A percentile compares a stretch with the other conserved stretches of the same genome.
These are phyloP conservation scores for Polysphondylium violaceum DNA, from an alignment of 78 protist genomes.

Conservation along the genomic window DNA sequence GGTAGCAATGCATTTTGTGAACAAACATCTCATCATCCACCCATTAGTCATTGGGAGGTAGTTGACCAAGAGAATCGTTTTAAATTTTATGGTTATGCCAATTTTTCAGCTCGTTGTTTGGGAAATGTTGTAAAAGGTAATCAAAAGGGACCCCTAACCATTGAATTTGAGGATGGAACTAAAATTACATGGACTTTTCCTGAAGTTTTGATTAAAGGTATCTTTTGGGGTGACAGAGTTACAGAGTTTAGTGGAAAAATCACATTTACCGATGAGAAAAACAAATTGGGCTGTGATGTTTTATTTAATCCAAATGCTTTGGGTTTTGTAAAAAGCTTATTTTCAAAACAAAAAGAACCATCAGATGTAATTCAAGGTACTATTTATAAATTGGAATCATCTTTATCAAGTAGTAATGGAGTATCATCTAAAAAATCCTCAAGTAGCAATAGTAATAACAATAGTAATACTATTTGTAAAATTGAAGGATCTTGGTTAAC, in stretches of 20 bases:
- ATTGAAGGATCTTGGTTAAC: slow-evolving; percentile 83
- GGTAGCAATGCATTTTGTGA: slow-evolving; percentile 80
- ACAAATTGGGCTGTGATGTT: slow-evolving; percentile 35
- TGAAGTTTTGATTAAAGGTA: slow-evolving; percentile 61
- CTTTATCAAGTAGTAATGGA: neutral
- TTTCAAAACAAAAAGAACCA: slow-evolving; percentile 73
- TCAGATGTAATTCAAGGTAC: slow-evolving; percentile 59
- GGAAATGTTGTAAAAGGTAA: slow-evolving; percentile 78
- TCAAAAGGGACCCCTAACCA: slow-evolving; percentile 50
- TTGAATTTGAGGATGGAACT: slow-evolving; percentile 64
- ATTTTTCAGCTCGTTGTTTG: slow-evolving; percentile 56
- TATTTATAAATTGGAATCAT: slow-evolving; percentile 2
- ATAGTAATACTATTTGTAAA: slow-evolving; percentile 20
- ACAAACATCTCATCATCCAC: slow-evolving; percentile 92
- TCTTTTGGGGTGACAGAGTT: slow-evolving; percentile 74
- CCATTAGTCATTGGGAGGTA: slow-evolving; percentile 78
- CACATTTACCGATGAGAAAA: slow-evolving; percentile 43
- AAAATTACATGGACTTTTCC: slow-evolving; percentile 53
- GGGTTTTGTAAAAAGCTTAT: slow-evolving; percentile 62
- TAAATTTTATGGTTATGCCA: slow-evolving; percentile 52
- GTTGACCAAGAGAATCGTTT: slow-evolving; percentile 30
- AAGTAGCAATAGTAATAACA: neutral
- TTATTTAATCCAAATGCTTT: slow-evolving; percentile 70
- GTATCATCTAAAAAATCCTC: too few species aligned
- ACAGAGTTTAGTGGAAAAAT: slow-evolving; percentile 69